Evolutionary conservation across 2,329 filamentous ascomycete genomes (phyloP).

Genomic region (Nemania serpens): DNA sequence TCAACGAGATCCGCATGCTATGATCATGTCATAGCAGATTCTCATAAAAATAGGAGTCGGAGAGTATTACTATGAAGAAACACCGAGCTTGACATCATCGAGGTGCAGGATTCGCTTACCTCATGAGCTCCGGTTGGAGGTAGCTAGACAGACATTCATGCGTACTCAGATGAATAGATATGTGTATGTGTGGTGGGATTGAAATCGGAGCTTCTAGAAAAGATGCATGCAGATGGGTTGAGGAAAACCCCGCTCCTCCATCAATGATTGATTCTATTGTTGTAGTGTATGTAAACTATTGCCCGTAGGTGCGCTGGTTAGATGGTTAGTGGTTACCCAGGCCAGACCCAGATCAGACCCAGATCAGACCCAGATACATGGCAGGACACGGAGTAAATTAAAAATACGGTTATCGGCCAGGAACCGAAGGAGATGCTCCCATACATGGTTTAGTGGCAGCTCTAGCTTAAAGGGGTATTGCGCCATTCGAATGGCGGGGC

Average conservation of each 20-base stretch:
- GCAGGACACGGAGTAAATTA: neutral
- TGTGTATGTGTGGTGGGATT: no score
- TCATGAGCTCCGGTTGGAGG: neutral
- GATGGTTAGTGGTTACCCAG: neutral
- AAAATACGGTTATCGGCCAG: slow-evolving; percentile 15
- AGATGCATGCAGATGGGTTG: neutral
- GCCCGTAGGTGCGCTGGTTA: no score
- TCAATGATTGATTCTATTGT: no score
- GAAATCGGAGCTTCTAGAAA: no score
- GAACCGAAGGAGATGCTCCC: slow-evolving; percentile 5
- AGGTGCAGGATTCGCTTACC: slow-evolving; percentile 3
- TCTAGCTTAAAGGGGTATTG: slow-evolving; percentile 19
- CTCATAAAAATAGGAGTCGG: neutral
- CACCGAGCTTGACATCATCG: neutral
- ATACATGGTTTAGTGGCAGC: neutral
- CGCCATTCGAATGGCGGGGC: slow-evolving; percentile 30
- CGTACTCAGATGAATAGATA: no score
- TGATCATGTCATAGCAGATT: slow-evolving; percentile 7
- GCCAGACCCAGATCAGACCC: no score
- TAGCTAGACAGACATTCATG: no score
- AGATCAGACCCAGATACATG: neutral
- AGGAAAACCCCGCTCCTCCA: neutral
- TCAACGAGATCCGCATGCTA: slow-evolving; percentile 7
- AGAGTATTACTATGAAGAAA: slow-evolving; percentile 11
- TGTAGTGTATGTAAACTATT: neutral